phyloP scores from a whole-genome alignment of 768 basidiomycete species.

The Nevesoporus exiguus region DNA sequence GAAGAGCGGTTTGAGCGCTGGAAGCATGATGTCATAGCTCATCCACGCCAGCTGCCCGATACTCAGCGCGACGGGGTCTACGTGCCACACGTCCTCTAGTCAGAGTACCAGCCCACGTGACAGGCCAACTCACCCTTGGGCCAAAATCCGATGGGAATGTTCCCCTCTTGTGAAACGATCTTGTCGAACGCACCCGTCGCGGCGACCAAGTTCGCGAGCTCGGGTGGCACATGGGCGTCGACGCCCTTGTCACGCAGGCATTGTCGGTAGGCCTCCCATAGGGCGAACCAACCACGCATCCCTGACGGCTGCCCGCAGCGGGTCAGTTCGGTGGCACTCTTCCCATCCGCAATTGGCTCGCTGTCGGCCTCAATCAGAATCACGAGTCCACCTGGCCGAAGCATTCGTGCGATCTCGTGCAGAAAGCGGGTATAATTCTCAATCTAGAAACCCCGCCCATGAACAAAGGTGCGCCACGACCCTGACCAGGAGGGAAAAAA shows the following conservation, averaged over 20 bases:
- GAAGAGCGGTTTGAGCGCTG: constrained; percentile 59
- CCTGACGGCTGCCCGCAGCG: constrained; percentile 33
- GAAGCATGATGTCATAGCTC: constrained; percentile 63
- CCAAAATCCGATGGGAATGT: constrained; percentile 69
- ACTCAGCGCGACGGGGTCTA: constrained; percentile 57
- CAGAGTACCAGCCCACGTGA: constrained; percentile 3
- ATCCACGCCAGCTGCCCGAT: constrained; percentile 73
- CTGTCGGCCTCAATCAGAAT: constrained; percentile 63
- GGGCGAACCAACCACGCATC: constrained; percentile 56
- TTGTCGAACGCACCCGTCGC: constrained; percentile 52
- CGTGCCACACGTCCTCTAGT: constrained; percentile 9
- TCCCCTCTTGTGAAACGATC: constrained; percentile 51
- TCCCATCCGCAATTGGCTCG: constrained; percentile 47
- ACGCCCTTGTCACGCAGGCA: constrained; percentile 51
- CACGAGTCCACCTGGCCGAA: constrained; percentile 68
- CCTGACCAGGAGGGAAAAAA: background rate
- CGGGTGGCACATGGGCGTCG: constrained; percentile 55
- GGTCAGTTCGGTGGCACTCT: constrained; percentile 36
- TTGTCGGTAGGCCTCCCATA: constrained; percentile 60
- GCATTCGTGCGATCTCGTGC: constrained; percentile 58
- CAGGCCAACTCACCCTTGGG: constrained; percentile 46
- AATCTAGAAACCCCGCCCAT: constrained; percentile 41
- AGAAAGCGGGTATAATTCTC: constrained; percentile 58
- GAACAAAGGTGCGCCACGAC: background rate
- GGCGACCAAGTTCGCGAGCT: constrained; percentile 49